phyloP scores from a whole-genome alignment of 2,329 filamentous ascomycete species.

The Neocucurbitaria cava region DNA sequence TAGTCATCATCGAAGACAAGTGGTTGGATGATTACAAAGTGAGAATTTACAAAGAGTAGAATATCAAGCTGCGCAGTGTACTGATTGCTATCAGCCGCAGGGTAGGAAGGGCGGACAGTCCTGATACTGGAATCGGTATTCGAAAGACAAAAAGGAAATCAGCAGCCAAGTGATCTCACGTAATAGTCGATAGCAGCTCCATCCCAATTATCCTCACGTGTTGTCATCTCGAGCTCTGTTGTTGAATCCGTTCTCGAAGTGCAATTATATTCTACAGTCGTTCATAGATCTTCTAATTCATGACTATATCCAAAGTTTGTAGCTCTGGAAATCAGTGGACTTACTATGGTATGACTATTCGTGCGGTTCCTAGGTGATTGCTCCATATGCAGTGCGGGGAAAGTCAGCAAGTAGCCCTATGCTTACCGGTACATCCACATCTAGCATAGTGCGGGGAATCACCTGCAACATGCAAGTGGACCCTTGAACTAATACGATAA shows the following conservation, averaged over 20 bases:
- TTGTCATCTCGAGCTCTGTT: no score
- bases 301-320: not conserved
- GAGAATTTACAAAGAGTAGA: slow-evolving; percentile 41
- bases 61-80: not conserved
- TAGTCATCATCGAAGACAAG: slow-evolving; percentile 53
- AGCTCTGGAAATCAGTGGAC: not conserved
- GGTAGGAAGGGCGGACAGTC: not conserved
- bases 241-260: no score
- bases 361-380: not conserved
- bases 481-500: not conserved
- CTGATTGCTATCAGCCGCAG: not conserved
- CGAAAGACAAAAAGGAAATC: not conserved
- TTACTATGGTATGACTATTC: not conserved
- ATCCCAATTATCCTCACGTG: no score
- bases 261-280: not conserved
- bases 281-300: not conserved
- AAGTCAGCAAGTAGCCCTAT: not conserved
- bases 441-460: not conserved
- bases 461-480: not conserved
- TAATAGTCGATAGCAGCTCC: no score
- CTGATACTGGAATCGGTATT: no score
- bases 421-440: not conserved
- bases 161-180: no score
- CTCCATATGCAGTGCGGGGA: not conserved
- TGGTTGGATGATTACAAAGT: slow-evolving; percentile 50